Evolutionary conservation across 768 basidiomycete species (phyloP).

Genomic region (Lyophyllum semitale): DNA sequence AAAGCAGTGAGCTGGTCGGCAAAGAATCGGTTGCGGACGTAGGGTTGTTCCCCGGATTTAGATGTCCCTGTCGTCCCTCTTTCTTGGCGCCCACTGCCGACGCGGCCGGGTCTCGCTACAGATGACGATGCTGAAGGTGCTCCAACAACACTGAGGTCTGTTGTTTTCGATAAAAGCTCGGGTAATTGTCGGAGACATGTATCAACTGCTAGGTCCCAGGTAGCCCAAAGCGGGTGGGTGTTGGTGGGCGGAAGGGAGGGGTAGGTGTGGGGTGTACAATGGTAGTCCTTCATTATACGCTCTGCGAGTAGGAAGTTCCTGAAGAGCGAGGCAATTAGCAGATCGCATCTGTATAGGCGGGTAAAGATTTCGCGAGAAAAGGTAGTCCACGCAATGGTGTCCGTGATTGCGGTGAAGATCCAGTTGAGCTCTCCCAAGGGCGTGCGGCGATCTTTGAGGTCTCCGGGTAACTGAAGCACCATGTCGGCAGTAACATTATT

Average conservation of each 20-base stretch:
- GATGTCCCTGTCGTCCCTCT: slow-evolving; percentile 15
- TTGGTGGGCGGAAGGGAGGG: slow-evolving; percentile 95
- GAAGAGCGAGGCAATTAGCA: slow-evolving; percentile 94
- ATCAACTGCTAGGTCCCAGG: slow-evolving; percentile 98
- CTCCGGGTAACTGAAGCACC: slow-evolving; percentile 94
- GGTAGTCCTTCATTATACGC: slow-evolving; percentile 96
- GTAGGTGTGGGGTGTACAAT: slow-evolving; percentile 93
- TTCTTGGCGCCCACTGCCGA: slow-evolving; percentile 33
- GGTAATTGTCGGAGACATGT: slow-evolving; percentile 93
- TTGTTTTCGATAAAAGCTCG: slow-evolving; percentile 58
- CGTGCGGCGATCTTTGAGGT: slow-evolving; percentile 94
- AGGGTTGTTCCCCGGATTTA: slow-evolving; percentile 46
- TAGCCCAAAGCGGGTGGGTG: slow-evolving; percentile 93
- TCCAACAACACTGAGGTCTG: slow-evolving; percentile 21
- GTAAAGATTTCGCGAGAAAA: slow-evolving; percentile 94
- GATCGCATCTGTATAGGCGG: slow-evolving; percentile 90
- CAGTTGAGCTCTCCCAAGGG: slow-evolving; percentile 98
- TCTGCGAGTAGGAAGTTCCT: slow-evolving; percentile 97
- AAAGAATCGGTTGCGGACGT: slow-evolving; percentile 89
- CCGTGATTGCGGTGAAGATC: slow-evolving; percentile 99
- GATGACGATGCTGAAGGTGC: slow-evolving; percentile 27
- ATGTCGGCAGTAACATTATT: slow-evolving; percentile 82
- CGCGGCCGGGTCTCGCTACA: slow-evolving; percentile 40
- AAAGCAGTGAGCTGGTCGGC: slow-evolving; percentile 96
- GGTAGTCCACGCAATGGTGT: slow-evolving; percentile 99